Percentiles rank a stretch among this genome's conserved stretches.
Evolutionary conservation across 2,329 filamentous ascomycete species (phyloP).

Genomic region (Macrophomina phaseolina): DNA sequence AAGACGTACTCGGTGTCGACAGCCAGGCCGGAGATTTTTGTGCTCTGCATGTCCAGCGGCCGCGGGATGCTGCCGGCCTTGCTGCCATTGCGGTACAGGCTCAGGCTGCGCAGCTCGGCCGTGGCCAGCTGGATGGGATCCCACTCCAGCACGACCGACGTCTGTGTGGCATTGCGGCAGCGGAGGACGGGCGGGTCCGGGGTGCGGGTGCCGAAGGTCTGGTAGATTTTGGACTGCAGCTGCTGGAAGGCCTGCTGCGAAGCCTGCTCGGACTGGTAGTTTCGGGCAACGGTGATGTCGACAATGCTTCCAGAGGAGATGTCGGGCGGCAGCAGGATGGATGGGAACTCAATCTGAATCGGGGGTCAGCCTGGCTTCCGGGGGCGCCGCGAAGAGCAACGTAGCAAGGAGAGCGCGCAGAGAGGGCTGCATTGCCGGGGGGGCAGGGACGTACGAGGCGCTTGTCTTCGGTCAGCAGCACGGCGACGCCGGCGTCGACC

Average conservation of each 20-base stretch:
- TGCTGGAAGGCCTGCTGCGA: slow-evolving; percentile 77
- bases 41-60: slow-evolving; percentile 85
- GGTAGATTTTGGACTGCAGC: slow-evolving; percentile 88
- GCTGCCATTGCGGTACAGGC: slow-evolving; percentile 92
- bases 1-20: slow-evolving; percentile 97
- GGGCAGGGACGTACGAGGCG: slow-evolving; percentile 72
- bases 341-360: slow-evolving; percentile 92
- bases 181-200: slow-evolving; percentile 80
- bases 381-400: slow-evolving; percentile 6
- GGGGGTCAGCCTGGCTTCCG: slow-evolving; percentile 27
- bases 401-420: slow-evolving; percentile 30
- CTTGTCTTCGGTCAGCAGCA: slow-evolving; percentile 95
- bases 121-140: slow-evolving; percentile 93
- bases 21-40: slow-evolving; percentile 95
- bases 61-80: slow-evolving; percentile 95
- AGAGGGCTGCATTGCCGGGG: slow-evolving; percentile 30
- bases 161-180: slow-evolving; percentile 97
- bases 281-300: slow-evolving; percentile 93
- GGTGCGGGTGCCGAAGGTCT: slow-evolving; percentile 80
- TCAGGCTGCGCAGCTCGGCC: slow-evolving; percentile 85
- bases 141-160: slow-evolving; percentile 98
- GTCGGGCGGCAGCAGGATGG: slow-evolving; percentile 91
- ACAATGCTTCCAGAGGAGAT: slow-evolving; percentile 97
- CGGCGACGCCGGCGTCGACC: slow-evolving; percentile 97
- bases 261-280: slow-evolving; percentile 75